Evolutionary conservation across 2,329 filamentous ascomycete genomes (phyloP), one percentile per base, ranked within the genome.

Genomic region (Endoconidiophora polonica): DNA sequence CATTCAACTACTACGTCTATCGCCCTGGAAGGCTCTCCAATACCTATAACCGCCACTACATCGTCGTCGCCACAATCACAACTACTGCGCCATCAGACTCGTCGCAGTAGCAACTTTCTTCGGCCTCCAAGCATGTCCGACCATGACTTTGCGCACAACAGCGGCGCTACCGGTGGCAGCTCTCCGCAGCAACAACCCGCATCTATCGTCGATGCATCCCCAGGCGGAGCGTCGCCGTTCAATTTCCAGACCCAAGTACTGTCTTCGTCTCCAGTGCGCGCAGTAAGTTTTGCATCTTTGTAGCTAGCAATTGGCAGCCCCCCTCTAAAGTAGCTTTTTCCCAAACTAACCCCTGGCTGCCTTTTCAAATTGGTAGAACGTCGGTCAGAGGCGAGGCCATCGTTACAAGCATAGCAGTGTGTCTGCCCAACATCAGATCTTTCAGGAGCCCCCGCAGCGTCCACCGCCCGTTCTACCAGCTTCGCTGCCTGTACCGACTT

Each of bases 361-460:
- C 29, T 33, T 33, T 33, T 12, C 29, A 33, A 33, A 9, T 12
- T 33, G 29, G 29, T 63, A 93, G 81, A 90, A 86, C 58, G 78
- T 95, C 55, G 88, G 88, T 55, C 86, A 94, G 65, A 79, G 91
- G 56, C 82, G 90, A 54, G 91, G 91, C 55, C 91, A 98, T 69
- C 87, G 91, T 63, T 98, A 98, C 73, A 94, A 95, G 62, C 90
- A 96, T 68, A 93, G 85, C 63, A 94, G 86, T 62, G 83, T 98
- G 52, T 94, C 86, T 18, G 68, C 77, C 5, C 77, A 81, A 58
- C 88, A 96, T 62, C 88, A 95, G 64, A 93, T 96, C 64, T 94
- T 96, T 65, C 85, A 93, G 58, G 87, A 95, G 62, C 91, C 91
- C 5, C 81, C 87, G 0, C 83, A 78, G 3, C 77, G 88, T 48